These are phyloP conservation scores for Hymenoscyphus albidus DNA, from an alignment of 2,329 filamentous ascomycete genomes.

Conservation along the genomic window DNA sequence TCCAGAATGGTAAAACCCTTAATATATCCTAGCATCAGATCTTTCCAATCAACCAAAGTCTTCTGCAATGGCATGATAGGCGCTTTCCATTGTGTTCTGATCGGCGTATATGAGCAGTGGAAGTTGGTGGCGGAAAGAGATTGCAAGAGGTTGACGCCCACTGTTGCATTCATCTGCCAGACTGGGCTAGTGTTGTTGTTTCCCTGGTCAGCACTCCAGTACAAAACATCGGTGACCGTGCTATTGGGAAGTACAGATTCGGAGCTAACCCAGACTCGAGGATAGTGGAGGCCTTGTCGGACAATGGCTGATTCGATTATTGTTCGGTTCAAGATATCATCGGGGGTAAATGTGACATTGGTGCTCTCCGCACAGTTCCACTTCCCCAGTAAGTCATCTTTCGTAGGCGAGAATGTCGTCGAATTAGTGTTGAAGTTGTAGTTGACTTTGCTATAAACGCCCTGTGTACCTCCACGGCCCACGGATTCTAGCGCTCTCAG, in stretches of 20 bases:
- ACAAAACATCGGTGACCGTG: not conserved
- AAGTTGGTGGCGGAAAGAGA: not conserved
- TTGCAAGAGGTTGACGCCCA: not conserved
- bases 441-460: not conserved
- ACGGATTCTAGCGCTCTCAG: not conserved
- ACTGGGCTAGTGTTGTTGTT: not conserved
- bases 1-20: not conserved
- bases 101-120: not conserved
- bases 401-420: not conserved
- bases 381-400: not conserved
- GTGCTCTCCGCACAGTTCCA: not conserved
- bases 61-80: not conserved
- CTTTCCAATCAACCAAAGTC: not conserved
- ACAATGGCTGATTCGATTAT: not conserved
- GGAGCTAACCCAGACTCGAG: no score
- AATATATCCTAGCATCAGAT: not conserved
- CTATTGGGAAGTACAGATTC: no score
- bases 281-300: not conserved
- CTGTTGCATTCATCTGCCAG: not conserved
- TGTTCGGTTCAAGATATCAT: not conserved
- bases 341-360: not conserved
- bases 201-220: not conserved
- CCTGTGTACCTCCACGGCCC: not conserved
- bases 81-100: not conserved
- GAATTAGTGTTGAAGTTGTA: not conserved